Evolutionary conservation across 2,329 filamentous ascomycete species (phyloP), one percentile per base, ranked within the genome.

Genomic region (Colletotrichum nymphaeae): DNA sequence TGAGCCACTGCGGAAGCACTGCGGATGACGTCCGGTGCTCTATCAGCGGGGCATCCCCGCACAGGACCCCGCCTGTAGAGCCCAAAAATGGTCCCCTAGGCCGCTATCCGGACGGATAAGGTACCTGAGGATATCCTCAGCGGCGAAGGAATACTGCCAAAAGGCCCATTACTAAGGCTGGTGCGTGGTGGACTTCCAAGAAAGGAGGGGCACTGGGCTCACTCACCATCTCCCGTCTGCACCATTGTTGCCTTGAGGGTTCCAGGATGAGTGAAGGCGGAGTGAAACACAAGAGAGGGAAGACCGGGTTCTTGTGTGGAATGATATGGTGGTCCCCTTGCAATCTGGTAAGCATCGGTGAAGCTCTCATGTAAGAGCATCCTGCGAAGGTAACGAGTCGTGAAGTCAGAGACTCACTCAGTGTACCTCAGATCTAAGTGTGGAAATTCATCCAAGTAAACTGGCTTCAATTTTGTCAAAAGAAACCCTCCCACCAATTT

Each of bases 1-100:
- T 63, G 30, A 42, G 58, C 57, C 57, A 57, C 60, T 22, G 71
- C 71, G 71, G 71, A 71, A 73, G 60, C 71, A 53, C 71, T 52
- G 71, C 67, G 70, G 67, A 57, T 57, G 70, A 65, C 67, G 49
- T 70, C 70, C 70, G 55, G 60, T 32, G 22, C 30, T 46, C 70
- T 56, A 60, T 69, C 56, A 67, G 63, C 46, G 68, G 68, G 68
- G 56, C 55, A 30, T 30, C 69, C 46, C 68, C 68, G 63, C 63
- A 67, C 56, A 22, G 42, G 63, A 12, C 63, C 35, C 63, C 63
- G 11, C 19, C 62, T n/a, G 19, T 16, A 24, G 16, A 42, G 30
- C 28, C 28, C 30, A 56, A 32, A 62, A 24, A n/a, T 16, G 32
- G 35, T 16, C 63, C 26, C 37, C 30, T 28, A n/a, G 64, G 56